Evolutionary conservation across 1,284 basidiomycete species (phyloP).

Genomic region (Sporisorium exsertum): DNA sequence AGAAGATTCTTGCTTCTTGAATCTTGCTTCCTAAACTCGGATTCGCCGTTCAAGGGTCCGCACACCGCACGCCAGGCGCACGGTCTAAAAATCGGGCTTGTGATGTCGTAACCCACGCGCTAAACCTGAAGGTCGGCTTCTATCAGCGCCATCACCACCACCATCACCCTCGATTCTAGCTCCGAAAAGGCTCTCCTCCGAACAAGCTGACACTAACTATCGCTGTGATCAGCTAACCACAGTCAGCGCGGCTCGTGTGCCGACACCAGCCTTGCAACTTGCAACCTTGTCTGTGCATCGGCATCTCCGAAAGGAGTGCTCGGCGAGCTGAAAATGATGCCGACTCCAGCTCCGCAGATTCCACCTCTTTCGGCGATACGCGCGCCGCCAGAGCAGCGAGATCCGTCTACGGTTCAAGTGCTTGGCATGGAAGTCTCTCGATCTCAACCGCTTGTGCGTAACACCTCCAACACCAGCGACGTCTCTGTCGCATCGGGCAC

Average conservation of each 20-base stretch:
- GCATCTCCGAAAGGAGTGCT: not conserved
- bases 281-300: not conserved
- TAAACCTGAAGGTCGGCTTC: not conserved
- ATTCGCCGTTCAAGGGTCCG: constrained; percentile 5
- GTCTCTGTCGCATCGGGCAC: constrained; percentile 20
- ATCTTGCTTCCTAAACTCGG: not conserved
- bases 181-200: not conserved
- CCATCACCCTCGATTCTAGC: not conserved
- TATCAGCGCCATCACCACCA: not conserved
- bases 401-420: constrained; percentile 35
- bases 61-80: not conserved
- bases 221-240: not conserved
- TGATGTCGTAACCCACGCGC: not conserved
- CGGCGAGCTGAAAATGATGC: not conserved
- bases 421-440: constrained; percentile 35
- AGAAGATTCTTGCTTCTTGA: not conserved
- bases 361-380: constrained; percentile 24
- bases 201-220: not conserved
- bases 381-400: constrained; percentile 12
- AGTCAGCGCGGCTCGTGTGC: not conserved
- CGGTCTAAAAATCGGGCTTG: constrained; percentile 1
- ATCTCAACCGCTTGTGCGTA: constrained; percentile 28
- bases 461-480: constrained; percentile 29
- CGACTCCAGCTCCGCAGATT: constrained; percentile 9
- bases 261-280: not conserved